Conservation (phyloP, 306 rosid genomes). For the Dryas octopetala region DNA sequence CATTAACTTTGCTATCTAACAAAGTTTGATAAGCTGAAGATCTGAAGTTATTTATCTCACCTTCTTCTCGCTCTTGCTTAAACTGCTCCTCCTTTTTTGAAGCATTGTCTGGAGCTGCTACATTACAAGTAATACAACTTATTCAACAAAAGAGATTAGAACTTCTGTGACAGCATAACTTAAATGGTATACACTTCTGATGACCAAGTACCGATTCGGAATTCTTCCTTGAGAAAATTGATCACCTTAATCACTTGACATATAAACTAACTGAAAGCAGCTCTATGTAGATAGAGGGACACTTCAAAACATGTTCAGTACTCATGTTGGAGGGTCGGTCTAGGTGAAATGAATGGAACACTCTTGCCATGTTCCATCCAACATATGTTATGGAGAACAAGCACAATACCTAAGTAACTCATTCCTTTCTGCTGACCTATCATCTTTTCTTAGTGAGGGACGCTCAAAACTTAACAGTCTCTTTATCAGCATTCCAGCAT, state of each 20-base stretch:
- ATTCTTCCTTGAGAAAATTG: background rate
- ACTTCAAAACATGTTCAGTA: background rate
- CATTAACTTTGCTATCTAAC: background rate
- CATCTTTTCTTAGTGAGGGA: background rate
- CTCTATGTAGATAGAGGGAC: background rate
- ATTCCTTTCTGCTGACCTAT: background rate
- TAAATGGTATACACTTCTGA: background rate
- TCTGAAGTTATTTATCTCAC: slow-evolving; percentile 6
- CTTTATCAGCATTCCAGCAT: background rate
- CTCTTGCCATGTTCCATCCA: background rate
- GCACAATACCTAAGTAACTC: background rate
- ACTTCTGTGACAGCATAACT: background rate
- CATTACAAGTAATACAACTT: slow-evolving; percentile 1
- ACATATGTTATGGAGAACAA: background rate
- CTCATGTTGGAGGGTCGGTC: background rate
- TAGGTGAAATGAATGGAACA: background rate
- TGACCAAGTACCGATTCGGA: background rate
- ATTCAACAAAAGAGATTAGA: background rate
- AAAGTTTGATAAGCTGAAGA: slow-evolving; percentile 6
- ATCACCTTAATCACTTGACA: slow-evolving; percentile 7
- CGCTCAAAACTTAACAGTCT: background rate
- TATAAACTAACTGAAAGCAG: background rate
- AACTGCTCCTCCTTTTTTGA: slow-evolving; percentile 26
- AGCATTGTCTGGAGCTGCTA: slow-evolving; percentile 13
- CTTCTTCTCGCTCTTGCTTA: slow-evolving; percentile 26